Base-by-base conservation (phyloP, 352 stramenopile genomes). In the Phytophthora kernoviae region DNA sequence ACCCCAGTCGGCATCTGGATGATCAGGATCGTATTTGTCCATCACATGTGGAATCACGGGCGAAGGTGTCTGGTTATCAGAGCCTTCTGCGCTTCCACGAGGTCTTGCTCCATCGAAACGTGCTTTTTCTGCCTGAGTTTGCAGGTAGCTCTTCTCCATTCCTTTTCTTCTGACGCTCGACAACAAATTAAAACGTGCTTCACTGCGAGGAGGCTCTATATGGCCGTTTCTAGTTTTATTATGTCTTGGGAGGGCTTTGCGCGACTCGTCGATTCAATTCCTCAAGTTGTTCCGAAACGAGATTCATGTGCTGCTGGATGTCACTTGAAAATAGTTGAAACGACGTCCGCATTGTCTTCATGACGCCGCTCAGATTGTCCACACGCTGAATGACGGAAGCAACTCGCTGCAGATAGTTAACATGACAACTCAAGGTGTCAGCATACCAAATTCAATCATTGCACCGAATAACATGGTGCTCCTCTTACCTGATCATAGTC, bases 1-100 rank as follows among this genome's bases (percentile, higher is more conserved):
- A 24, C 74, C 84, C 84, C 84, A 93, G 49, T 93, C 84, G 0
- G 84, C 84, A 21, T 93, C 80, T 0, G 74, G 78, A 37, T 93
- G 84, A 20, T 84, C 72, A 0, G 84, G 84, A n/a, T 90, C 78
- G 54, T 87, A 91, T 51, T 84, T 89, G 24, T 91, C 81, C 18
- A 72, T 69, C 14, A 88, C 26, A 32, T 90, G 75, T 0, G 76
- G 79, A 5, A 90, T 39, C 18, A 74, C 56, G 20, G 62, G 47
- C 15, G 51, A 59, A 3, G 43, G 43, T 10, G 33, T 57, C 26
- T 75, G 64, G 26, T 66, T 69, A 21, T 54, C 65, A 14, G 33
- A 50, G 3, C 27, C 27, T 15, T 17, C 24, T n/a, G 46, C 20
- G 32, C 37, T 9, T 15, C n/a, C 20, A 27, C 43, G 37, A 39